Evolutionary conservation across 1,284 basidiomycete genomes (phyloP).

Genomic region (Volvariella surrecta): DNA sequence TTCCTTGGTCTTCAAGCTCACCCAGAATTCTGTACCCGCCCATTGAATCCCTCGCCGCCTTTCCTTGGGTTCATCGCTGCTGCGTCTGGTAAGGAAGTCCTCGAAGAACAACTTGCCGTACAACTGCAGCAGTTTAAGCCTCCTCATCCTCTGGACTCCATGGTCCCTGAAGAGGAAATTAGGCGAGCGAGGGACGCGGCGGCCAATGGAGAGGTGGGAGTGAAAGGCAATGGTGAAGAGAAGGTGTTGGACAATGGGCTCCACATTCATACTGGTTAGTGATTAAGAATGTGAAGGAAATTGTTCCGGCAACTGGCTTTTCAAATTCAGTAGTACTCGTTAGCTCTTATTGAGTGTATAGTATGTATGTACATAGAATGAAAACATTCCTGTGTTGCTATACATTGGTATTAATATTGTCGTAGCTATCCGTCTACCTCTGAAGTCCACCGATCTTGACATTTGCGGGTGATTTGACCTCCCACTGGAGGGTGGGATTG

Average conservation of each 20-base stretch:
- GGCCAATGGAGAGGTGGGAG: neutral
- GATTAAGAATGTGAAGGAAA: neutral
- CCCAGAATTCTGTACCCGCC: constrained; percentile 98
- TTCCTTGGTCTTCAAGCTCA: constrained; percentile 96
- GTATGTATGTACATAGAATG: too few relatives aligned
- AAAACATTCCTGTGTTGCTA: too few relatives aligned
- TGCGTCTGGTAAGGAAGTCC: constrained; percentile 51
- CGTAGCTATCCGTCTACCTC: too few relatives aligned
- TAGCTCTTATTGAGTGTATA: too few relatives aligned
- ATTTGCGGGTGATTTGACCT: constrained; percentile 16
- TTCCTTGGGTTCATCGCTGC: constrained; percentile 97
- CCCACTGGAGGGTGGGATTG: constrained; percentile 20
- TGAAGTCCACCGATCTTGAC: too few relatives aligned
- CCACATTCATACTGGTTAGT: neutral
- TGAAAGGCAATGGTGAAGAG: neutral
- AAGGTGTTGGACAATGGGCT: constrained; percentile 1
- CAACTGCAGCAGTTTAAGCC: constrained; percentile 41
- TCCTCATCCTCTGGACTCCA: constrained; percentile 35
- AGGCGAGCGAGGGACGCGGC: constrained; percentile 16
- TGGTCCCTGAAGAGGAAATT: constrained; percentile 33
- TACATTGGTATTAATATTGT: too few relatives aligned
- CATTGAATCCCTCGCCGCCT: constrained; percentile 94
- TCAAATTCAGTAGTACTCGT: too few relatives aligned
- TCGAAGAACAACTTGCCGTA: constrained; percentile 68
- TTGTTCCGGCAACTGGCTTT: too few relatives aligned